Evolutionary conservation across 805 yeast species (phyloP).

Genomic region (Millerozyma miso): DNA sequence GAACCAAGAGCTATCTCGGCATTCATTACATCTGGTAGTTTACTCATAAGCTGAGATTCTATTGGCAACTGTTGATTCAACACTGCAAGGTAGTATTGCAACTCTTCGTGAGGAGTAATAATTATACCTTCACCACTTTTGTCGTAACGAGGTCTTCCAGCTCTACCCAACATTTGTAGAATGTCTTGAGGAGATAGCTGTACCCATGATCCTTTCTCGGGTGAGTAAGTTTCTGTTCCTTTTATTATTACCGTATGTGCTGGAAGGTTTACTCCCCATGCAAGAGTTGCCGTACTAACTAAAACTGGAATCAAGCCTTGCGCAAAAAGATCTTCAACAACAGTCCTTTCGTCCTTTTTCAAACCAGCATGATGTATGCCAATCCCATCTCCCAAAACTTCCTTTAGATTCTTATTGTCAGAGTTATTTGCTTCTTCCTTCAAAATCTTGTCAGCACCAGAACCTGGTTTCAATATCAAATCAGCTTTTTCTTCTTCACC

Average conservation of each 20-base stretch:
- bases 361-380: constrained; percentile 94
- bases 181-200: constrained; percentile 94
- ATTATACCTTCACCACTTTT: constrained; percentile 90
- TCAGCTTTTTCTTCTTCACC: constrained; percentile 50
- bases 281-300: constrained; percentile 88
- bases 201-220: constrained; percentile 84
- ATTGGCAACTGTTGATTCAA: constrained; percentile 88
- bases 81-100: constrained; percentile 86
- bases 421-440: constrained; percentile 57
- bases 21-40: constrained; percentile 69
- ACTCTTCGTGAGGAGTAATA: constrained; percentile 79
- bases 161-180: constrained; percentile 96
- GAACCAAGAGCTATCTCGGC: constrained; percentile 83
- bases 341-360: constrained; percentile 63
- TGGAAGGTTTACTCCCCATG: constrained; percentile 96
- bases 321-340: constrained; percentile 82
- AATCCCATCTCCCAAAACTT: constrained; percentile 64
- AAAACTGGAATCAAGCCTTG: constrained; percentile 80
- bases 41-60: constrained; percentile 77
- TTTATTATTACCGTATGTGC: constrained; percentile 92
- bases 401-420: constrained; percentile 50
- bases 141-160: constrained; percentile 95
- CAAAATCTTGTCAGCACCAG: constrained; percentile 61
- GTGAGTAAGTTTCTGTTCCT: constrained; percentile 92
- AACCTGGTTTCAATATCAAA: constrained; percentile 42